Base-by-base conservation (phyloP, 805 yeast genomes). In the Hanseniaspora taiwanica region DNA sequence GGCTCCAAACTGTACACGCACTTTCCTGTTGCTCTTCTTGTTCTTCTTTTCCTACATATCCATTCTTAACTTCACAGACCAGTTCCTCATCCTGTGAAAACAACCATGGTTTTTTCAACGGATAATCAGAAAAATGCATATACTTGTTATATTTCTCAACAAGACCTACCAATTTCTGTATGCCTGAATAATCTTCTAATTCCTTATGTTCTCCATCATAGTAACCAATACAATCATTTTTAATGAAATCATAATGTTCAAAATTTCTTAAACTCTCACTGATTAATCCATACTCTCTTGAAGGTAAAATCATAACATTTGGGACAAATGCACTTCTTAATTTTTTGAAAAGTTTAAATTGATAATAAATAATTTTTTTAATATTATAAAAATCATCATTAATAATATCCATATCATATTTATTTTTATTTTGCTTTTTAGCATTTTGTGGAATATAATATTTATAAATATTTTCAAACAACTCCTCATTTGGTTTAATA, bases 91-190 rank as follows among this genome's bases (percentile, higher is more conserved):
- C 16, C 3, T 49, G 44, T 1, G 21, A n/a, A 37, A 53, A 51
- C 12, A 38, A 53, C 85, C 85, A 78, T 4, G 84, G 85, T 50
- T 79, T 78, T 0, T 77, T 74, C 6, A 77, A 55, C 5, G 85
- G 85, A 27, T 68, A 66, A 50, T 79, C 86, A 3, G 80, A 72
- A 53, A 72, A 79, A 52, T 79, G 86, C 21, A 76, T 53, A 40
- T 74, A 60, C 48, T 67, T 69, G 4, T 68, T 19, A 12, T 23
- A 54, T 9, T 60, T 53, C 6, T 50, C 44, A 6, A 58, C 59
- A 3, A 57, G 42, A 42, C 46, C 45, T 51, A 54, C 39, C 34
- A 56, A 40, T 43, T 54, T 21, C 9, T 31, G 13, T 2, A 52
- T 46, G 10, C 9, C 14, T 27, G 24, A 12, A 37, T 27, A 40